These are phyloP conservation scores for Clarireedia homoeocarpa DNA, from an alignment of 2,329 filamentous ascomycete genomes.

Conservation along the genomic window DNA sequence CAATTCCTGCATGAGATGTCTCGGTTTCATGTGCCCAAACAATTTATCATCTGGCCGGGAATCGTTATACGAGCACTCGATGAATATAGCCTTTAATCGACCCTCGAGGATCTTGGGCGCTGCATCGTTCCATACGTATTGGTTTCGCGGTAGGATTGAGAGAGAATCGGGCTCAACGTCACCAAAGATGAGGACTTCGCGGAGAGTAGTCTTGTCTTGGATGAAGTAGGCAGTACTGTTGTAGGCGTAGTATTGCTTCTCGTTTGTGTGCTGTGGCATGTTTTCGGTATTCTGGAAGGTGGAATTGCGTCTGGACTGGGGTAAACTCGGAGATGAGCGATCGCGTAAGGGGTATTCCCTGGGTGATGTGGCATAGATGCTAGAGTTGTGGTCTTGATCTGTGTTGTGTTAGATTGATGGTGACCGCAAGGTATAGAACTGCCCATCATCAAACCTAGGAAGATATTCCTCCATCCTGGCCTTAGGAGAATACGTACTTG, in stretches of 20 bases:
- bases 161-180: slow-evolving; percentile 90
- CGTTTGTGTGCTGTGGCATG: background rate
- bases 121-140: slow-evolving; percentile 79
- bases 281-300: too few species aligned
- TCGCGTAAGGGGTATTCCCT: too few species aligned
- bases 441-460: background rate
- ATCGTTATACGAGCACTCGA: slow-evolving; percentile 92
- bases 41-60: slow-evolving; percentile 67
- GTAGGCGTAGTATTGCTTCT: slow-evolving; percentile 50
- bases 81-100: slow-evolving; percentile 72
- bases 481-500: background rate
- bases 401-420: background rate
- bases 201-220: slow-evolving; percentile 59
- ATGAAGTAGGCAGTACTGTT: slow-evolving; percentile 95
- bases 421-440: background rate
- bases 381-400: background rate
- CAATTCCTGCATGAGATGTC: slow-evolving; percentile 75
- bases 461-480: background rate
- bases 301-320: too few species aligned
- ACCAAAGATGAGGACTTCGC: slow-evolving; percentile 87
- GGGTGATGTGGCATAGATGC: too few species aligned
- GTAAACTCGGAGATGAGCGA: too few species aligned
- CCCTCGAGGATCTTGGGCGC: slow-evolving; percentile 74
- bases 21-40: slow-evolving; percentile 83
- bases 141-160: slow-evolving; percentile 72